A percentile compares a stretch with the other conserved stretches of the same genome.
Conservation (phyloP, 108 stramenopile genomes). For the Cylindrotheca fusiformis region DNA sequence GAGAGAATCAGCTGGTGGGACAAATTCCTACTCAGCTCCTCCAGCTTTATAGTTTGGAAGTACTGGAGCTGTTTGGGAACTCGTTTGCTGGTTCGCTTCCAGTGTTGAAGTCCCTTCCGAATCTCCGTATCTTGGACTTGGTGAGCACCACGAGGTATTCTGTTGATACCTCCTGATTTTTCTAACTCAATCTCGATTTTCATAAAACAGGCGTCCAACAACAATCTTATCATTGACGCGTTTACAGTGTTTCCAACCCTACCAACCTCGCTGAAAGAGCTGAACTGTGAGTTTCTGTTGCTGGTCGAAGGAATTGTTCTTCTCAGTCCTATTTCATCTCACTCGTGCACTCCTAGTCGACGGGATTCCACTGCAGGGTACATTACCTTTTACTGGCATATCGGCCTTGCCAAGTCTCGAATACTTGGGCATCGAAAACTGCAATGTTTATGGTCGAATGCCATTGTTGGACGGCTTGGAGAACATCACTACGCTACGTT, state of each 20-base stretch:
- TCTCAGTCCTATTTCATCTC: too few relatives aligned
- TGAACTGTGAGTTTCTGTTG: background rate
- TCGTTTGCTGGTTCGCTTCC: constrained; percentile 64
- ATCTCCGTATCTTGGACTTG: constrained; percentile 36
- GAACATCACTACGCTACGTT: constrained; percentile 15
- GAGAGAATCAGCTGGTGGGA: constrained; percentile 29
- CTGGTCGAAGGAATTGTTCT: too few relatives aligned
- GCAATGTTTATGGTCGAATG: background rate
- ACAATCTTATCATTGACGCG: background rate
- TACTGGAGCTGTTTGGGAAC: constrained; percentile 14
- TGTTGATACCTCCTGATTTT: too few relatives aligned
- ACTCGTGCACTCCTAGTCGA: too few relatives aligned
- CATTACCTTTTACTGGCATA: background rate
- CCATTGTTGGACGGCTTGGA: background rate
- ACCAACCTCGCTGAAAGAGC: background rate
- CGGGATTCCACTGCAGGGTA: background rate
- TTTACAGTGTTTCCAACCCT: background rate
- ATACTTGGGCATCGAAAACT: background rate
- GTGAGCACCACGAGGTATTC: too few relatives aligned
- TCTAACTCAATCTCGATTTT: background rate
- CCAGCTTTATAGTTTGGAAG: constrained; percentile 20
- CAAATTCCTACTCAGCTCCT: constrained; percentile 32
- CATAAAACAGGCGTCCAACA: background rate
- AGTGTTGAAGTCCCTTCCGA: constrained; percentile 44
- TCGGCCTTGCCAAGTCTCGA: background rate